Conservation (phyloP, 176 grass and related monocot genomes). For the Bothriochloa decipiens region DNA sequence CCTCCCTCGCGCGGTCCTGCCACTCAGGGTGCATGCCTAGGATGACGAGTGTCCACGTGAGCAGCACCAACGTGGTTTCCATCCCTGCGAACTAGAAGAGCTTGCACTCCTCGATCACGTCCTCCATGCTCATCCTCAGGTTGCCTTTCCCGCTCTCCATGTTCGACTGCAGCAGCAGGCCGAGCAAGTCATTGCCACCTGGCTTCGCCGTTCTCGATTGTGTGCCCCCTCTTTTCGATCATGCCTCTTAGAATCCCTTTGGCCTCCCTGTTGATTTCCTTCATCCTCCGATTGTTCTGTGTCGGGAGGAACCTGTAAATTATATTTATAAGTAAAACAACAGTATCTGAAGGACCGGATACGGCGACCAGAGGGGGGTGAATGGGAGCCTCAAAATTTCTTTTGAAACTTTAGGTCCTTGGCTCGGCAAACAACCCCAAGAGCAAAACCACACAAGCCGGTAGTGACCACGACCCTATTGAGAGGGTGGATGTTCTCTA, state of each 20-base stretch:
- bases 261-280: constrained; percentile 41
- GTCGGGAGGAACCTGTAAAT: constrained; percentile 71
- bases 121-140: constrained; percentile 58
- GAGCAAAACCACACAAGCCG: too few relatives aligned
- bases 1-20: constrained; percentile 68
- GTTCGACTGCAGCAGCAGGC: constrained; percentile 64
- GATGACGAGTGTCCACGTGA: constrained; percentile 69
- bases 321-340: neutral
- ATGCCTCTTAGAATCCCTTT: constrained; percentile 53
- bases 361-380: too few relatives aligned
- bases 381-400: too few relatives aligned
- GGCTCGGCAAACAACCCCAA: too few relatives aligned
- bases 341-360: too few relatives aligned
- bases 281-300: constrained; percentile 55
- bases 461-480: too few relatives aligned
- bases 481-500: too few relatives aligned
- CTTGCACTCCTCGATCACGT: constrained; percentile 86
- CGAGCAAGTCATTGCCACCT: constrained; percentile 63
- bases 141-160: constrained; percentile 34
- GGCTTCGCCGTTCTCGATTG: constrained; percentile 40
- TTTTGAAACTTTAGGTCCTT: too few relatives aligned
- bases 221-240: constrained; percentile 48
- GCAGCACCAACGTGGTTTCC: constrained; percentile 64
- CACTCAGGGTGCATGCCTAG: constrained; percentile 62
- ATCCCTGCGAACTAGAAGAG: constrained; percentile 76